phyloP scores from a whole-genome alignment of 2,329 filamentous ascomycete genomes.

The Aspergillus transmontanensis region DNA sequence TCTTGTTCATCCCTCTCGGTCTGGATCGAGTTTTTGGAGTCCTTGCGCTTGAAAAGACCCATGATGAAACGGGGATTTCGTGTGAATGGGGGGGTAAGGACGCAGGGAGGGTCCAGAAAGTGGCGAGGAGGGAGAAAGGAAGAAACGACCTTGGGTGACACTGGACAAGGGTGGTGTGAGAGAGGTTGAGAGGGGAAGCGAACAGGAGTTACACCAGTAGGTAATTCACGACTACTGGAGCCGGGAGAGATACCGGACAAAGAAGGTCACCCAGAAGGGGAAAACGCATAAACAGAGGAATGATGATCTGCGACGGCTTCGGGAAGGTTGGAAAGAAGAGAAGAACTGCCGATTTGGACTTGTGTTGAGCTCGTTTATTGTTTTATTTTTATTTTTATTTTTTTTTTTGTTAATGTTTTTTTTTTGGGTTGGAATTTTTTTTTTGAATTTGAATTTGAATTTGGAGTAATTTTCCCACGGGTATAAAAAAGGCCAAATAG shows the following conservation, averaged over 20 bases:
- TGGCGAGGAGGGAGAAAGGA: slow-evolving; percentile 6
- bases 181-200: slow-evolving; percentile 11
- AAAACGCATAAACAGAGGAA: slow-evolving; percentile 7
- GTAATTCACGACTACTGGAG: not conserved
- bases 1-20: slow-evolving; percentile 45
- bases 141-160: slow-evolving; percentile 5
- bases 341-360: slow-evolving; percentile 5
- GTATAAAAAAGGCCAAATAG: slow-evolving; percentile 1
- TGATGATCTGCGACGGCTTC: slow-evolving; percentile 24
- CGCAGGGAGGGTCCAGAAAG: not conserved
- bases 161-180: slow-evolving; percentile 3
- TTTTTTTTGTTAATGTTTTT: not conserved
- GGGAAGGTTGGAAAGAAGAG: slow-evolving; percentile 2
- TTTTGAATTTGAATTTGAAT: not conserved
- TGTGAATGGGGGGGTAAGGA: not conserved
- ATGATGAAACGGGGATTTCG: slow-evolving; percentile 28
- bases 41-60: slow-evolving; percentile 52
- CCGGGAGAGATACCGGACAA: not conserved
- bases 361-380: not conserved
- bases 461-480: not conserved
- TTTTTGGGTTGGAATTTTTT: slow-evolving; percentile 3
- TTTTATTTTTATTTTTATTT: not conserved
- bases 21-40: slow-evolving; percentile 42
- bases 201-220: slow-evolving; percentile 1
- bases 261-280: not conserved